Base-by-base conservation (phyloP, 371 early-diverging fungal genomes). In the Mucor velutinosus region DNA sequence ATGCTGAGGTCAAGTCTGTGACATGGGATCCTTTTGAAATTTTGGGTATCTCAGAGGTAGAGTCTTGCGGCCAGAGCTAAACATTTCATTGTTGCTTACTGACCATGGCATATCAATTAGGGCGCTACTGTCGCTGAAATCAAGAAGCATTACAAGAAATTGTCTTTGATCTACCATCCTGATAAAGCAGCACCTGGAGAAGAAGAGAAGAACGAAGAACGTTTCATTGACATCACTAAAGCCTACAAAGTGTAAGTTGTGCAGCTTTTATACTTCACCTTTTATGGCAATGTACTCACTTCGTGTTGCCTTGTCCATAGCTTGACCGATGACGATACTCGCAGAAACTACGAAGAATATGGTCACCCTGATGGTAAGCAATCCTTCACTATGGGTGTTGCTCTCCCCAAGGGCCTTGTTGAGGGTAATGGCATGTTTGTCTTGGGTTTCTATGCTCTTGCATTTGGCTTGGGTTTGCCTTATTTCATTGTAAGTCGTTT, bases 351-450 rank as follows among this genome's bases (percentile, higher is more conserved):
- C 80, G 97, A 96, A 68, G 93, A 97, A 77, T 96, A 87, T 67
- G 98, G 98, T 56, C 94, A 98, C 76, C 98, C 99, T 17, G 99
- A 98, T 77, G 99, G 99, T 29, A 94, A 90, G 70, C 91, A 92
- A 78, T 89, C 95, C n/a, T 89, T 91, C 64, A 85, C 92, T 29
- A 90, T 96, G 86, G 97, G 98, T 58, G 94, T 98, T 67, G 99
- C 99, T 2, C 87, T 98, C 35, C 99, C 99, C 17, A 86, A 87
- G 55, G 91, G 92, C 79, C 81, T 99, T 19, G 95, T 97, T 6
- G 94, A 94, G 71, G 87, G 92, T 25, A 95, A 94, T 82, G 91
- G 90, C 73, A 81, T 83, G 7, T 81, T 78, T 73, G 83, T 97
- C 7, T 83, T 98, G 72, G 75, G 86, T 25, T 82, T 95, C 21